phyloP scores from a whole-genome alignment of 306 rosid species.

The Prunus mira region DNA sequence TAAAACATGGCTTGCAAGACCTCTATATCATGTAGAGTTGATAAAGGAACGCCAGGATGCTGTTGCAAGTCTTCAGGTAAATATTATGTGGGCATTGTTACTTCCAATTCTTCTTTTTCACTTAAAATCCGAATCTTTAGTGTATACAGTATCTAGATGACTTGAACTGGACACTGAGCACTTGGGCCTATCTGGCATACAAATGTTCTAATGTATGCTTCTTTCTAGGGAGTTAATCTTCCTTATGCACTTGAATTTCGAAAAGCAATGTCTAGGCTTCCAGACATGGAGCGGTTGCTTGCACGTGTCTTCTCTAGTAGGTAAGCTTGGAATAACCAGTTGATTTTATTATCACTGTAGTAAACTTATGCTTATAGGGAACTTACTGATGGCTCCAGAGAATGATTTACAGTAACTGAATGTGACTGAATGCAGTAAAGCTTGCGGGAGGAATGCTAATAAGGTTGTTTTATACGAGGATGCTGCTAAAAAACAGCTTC shows the following conservation, averaged over 20 bases:
- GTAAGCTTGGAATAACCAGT: conserved; percentile 34
- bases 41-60: conserved; percentile 85
- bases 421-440: conserved; percentile 55
- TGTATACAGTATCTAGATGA: not conserved
- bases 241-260: conserved; percentile 67
- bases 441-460: conserved; percentile 79
- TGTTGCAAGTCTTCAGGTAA: conserved; percentile 70
- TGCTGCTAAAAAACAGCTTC: conserved; percentile 78
- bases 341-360: not conserved
- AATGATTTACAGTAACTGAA: conserved; percentile 27
- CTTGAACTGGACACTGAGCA: not conserved
- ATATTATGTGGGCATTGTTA: conserved; percentile 19
- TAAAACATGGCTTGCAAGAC: conserved; percentile 93
- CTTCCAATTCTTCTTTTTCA: not conserved
- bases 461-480: conserved; percentile 88
- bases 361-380: conserved; percentile 2
- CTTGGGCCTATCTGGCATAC: not conserved
- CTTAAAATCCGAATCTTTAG: not conserved
- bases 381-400: conserved; percentile 14
- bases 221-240: conserved; percentile 70
- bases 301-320: conserved; percentile 72
- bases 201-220: conserved; percentile 21
- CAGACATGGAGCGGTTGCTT: conserved; percentile 87
- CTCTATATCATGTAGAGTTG: conserved; percentile 63
- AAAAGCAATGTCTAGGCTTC: conserved; percentile 58